Evolutionary conservation across 1,139 yeast species (phyloP).

Genomic region (Saccharomyces hybrid): DNA sequence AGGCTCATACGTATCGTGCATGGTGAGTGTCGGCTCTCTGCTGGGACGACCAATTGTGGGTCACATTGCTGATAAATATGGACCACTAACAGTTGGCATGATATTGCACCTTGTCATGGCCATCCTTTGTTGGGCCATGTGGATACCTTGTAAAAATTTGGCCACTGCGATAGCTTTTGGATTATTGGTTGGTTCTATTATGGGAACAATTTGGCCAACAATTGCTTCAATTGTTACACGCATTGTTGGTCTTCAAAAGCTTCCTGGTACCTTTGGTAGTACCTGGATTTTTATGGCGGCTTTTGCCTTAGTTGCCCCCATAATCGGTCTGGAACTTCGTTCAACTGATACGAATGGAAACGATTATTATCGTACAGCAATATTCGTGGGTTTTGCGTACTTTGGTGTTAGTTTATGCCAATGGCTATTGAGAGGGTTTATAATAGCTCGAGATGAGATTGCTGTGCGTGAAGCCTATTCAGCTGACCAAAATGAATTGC

Average conservation of each 20-base stretch:
- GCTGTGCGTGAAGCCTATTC: conserved; percentile 6
- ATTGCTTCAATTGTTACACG: conserved; percentile 35
- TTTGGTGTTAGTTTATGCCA: conserved; percentile 30
- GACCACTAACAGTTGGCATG: conserved; percentile 46
- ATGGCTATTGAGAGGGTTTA: conserved; percentile 30
- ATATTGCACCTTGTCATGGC: conserved; percentile 31
- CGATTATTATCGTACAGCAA: conserved; percentile 45
- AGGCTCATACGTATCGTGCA: conserved; percentile 53
- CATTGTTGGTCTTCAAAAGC: conserved; percentile 42
- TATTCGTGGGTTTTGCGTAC: conserved; percentile 43
- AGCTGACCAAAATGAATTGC: conserved; percentile 8
- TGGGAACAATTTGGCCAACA: conserved; percentile 44
- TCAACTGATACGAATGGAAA: conserved; percentile 13
- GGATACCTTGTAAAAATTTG: conserved; percentile 52
- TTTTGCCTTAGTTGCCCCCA: conserved; percentile 43
- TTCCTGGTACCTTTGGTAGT: conserved; percentile 43
- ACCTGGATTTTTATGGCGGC: conserved; percentile 44
- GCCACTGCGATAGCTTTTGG: conserved; percentile 46
- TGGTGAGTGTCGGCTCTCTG: conserved; percentile 55
- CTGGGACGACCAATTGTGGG: conserved; percentile 61
- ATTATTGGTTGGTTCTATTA: conserved; percentile 40
- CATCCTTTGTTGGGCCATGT: conserved; percentile 43
- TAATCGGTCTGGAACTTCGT: conserved; percentile 35
- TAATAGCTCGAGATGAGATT: conserved; percentile 20
- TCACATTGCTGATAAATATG: conserved; percentile 44